phyloP scores from a whole-genome alignment of 345 rosid genomes.

The Populus euphratica region DNA sequence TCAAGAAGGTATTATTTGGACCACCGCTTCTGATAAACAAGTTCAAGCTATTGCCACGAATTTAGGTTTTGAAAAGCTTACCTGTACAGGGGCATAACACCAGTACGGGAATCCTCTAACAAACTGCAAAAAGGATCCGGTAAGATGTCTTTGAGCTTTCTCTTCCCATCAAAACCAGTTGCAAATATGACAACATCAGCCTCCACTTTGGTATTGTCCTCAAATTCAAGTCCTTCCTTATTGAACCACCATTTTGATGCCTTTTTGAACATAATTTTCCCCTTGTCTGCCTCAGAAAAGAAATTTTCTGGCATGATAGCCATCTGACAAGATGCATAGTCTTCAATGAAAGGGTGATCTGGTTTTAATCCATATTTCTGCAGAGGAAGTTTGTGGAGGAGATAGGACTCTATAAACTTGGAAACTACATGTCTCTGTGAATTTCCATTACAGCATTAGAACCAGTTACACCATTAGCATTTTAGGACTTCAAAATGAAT shows the following conservation, averaged over 20 bases:
- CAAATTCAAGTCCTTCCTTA: constrained; percentile 65
- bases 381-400: constrained; percentile 67
- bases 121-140: constrained; percentile 70
- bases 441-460: neutral
- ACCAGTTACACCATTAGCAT: neutral
- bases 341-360: constrained; percentile 79
- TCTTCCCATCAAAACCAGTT: constrained; percentile 79
- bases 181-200: constrained; percentile 80
- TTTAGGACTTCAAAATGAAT: neutral
- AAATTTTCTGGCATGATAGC: constrained; percentile 76
- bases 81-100: constrained; percentile 75
- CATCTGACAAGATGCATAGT: constrained; percentile 96
- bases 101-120: constrained; percentile 48
- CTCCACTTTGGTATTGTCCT: constrained; percentile 51
- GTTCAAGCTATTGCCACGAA: neutral
- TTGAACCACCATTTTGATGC: constrained; percentile 74
- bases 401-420: constrained; percentile 79
- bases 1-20: neutral
- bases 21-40: neutral
- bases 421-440: constrained; percentile 62
- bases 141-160: constrained; percentile 66
- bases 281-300: constrained; percentile 76
- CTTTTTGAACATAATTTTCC: constrained; percentile 63
- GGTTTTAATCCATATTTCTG: constrained; percentile 74
- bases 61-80: constrained; percentile 11